phyloP scores from a whole-genome alignment of 768 basidiomycete genomes.

The Trametes coccinea region DNA sequence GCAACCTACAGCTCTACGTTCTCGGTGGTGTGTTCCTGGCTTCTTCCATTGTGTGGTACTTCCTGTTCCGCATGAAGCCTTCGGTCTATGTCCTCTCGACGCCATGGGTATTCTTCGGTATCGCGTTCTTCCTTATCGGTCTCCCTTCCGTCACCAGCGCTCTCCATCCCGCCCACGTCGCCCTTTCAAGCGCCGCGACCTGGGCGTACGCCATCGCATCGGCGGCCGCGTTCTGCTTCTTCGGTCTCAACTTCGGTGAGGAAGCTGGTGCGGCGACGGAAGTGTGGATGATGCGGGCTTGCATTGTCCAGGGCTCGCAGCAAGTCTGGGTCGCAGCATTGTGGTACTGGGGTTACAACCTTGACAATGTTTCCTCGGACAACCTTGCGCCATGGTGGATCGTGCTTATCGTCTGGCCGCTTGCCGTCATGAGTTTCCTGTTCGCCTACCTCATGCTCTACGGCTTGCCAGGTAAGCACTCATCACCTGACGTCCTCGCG shows the following conservation, averaged over 20 bases:
- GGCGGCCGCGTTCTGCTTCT: slow-evolving; percentile 91
- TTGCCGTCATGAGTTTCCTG: slow-evolving; percentile 69
- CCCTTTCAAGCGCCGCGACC: slow-evolving; percentile 74
- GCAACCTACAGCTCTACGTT: slow-evolving; percentile 82
- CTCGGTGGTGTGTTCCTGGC: slow-evolving; percentile 88
- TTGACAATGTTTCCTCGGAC: slow-evolving; percentile 55
- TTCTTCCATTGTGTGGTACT: slow-evolving; percentile 87
- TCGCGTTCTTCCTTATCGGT: slow-evolving; percentile 91
- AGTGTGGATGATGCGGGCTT: slow-evolving; percentile 89
- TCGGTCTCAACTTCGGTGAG: slow-evolving; percentile 95
- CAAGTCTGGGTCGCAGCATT: slow-evolving; percentile 95
- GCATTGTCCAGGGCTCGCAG: slow-evolving; percentile 91
- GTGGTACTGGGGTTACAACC: slow-evolving; percentile 92
- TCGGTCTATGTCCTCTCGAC: slow-evolving; percentile 83
- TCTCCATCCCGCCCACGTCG: slow-evolving; percentile 61
- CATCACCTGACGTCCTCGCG: not conserved
- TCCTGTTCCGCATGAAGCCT: slow-evolving; percentile 83
- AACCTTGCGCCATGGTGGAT: slow-evolving; percentile 83
- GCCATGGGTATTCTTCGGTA: slow-evolving; percentile 90
- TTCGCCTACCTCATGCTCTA: slow-evolving; percentile 85
- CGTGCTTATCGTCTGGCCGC: slow-evolving; percentile 76
- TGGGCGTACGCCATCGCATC: slow-evolving; percentile 93
- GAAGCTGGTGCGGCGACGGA: slow-evolving; percentile 96
- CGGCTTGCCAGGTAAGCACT: slow-evolving; percentile 74
- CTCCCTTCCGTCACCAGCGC: slow-evolving; percentile 71